Percentiles rank a stretch among this genome's conserved stretches.
phyloP scores from a whole-genome alignment of 768 basidiomycete species.

The Russula vinacea region DNA sequence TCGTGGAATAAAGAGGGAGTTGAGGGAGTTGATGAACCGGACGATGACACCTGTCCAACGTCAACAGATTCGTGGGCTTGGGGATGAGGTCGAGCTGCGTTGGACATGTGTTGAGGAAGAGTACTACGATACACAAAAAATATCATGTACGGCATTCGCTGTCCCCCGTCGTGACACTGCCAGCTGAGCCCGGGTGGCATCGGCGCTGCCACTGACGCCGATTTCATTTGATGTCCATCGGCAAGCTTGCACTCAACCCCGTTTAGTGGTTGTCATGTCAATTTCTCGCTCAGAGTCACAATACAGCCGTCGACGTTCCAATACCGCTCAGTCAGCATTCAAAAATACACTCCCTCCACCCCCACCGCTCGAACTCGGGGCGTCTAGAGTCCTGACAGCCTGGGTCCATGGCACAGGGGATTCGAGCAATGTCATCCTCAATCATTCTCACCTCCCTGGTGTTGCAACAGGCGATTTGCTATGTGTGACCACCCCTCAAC shows the following conservation, averaged over 20 bases:
- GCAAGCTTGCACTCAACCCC: too few species aligned
- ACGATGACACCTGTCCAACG: conserved; percentile 3
- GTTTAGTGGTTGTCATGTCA: conserved; percentile 43
- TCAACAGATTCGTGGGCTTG: conserved; percentile 8
- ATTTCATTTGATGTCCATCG: not conserved
- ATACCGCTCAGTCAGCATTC: conserved; percentile 67
- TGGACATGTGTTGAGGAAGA: conserved; percentile 11
- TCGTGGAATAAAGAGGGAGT: conserved; percentile 16
- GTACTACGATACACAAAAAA: not conserved
- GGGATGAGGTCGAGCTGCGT: not conserved
- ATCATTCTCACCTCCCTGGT: conserved; percentile 75
- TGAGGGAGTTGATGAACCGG: conserved; percentile 22
- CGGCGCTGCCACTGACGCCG: not conserved
- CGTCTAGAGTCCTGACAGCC: conserved; percentile 57
- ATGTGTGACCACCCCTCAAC: conserved; percentile 46
- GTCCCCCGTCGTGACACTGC: not conserved
- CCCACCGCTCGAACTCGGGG: conserved; percentile 56
- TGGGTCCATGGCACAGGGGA: conserved; percentile 77
- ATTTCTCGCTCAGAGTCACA: conserved; percentile 65
- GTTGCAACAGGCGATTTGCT: conserved; percentile 74
- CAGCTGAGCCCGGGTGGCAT: not conserved
- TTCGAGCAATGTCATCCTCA: conserved; percentile 57
- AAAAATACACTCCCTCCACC: conserved; percentile 40
- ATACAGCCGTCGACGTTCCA: conserved; percentile 63
- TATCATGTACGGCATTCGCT: not conserved